Conservation (phyloP, 2,329 filamentous ascomycete genomes). For the Xylariaceae sp. region DNA sequence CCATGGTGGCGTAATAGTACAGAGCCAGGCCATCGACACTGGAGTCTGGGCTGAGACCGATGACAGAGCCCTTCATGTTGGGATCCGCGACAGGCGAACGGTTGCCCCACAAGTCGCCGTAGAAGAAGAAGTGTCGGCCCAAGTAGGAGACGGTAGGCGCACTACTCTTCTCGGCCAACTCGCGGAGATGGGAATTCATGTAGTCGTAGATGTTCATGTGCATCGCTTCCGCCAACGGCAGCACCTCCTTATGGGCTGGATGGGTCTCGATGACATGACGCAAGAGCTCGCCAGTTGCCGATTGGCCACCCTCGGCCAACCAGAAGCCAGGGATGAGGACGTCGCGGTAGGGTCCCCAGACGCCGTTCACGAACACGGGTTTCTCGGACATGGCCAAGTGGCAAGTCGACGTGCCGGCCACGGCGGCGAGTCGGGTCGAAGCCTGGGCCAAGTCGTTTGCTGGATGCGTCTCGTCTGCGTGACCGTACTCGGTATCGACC, state of each 20-base stretch:
- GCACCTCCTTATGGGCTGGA: constrained; percentile 75
- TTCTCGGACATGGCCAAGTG: constrained; percentile 93
- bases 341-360: constrained; percentile 96
- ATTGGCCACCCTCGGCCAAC: constrained; percentile 97
- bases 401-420: constrained; percentile 94
- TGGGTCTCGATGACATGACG: constrained; percentile 95
- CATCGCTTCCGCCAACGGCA: constrained; percentile 70
- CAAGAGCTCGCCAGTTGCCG: constrained; percentile 87
- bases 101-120: constrained; percentile 96
- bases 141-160: constrained; percentile 79
- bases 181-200: constrained; percentile 77
- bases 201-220: constrained; percentile 92
- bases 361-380: constrained; percentile 87
- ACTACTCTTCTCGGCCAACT: constrained; percentile 59
- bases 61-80: constrained; percentile 83
- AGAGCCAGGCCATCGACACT: constrained; percentile 80
- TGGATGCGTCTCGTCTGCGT: constrained; percentile 58
- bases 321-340: constrained; percentile 87
- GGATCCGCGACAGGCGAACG: constrained; percentile 88
- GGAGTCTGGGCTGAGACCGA: constrained; percentile 82
- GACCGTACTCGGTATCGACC: constrained; percentile 63
- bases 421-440: constrained; percentile 85
- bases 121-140: constrained; percentile 94
- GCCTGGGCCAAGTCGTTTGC: constrained; percentile 88
- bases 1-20: constrained; percentile 92